Base-by-base conservation (phyloP, 768 basidiomycete species). In the Jaapia argillacea region DNA sequence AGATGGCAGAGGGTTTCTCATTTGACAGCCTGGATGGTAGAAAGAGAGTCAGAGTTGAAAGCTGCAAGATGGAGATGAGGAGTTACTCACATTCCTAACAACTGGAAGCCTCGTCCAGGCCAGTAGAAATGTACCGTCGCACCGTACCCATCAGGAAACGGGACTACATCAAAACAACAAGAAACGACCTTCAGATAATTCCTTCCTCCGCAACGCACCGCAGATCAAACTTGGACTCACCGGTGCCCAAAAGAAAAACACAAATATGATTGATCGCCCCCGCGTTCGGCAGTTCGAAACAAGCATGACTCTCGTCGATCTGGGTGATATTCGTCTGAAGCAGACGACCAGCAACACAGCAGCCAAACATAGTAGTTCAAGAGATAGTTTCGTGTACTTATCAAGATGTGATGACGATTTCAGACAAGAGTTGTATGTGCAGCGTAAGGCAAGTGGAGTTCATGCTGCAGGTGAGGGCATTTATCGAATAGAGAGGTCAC, bases 1-100 rank as follows among this genome's bases (percentile, higher is more conserved):
- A 90, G 54, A 91, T 87, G 1, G 87, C 85, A 7, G 86, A 88
- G 0, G 88, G 88, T 56, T 90, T 90, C 24, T 89, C 86, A 56
- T 90, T 90, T 12, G 87, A 87, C 21, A 93, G 70, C 79, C 88
- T 91, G 49, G 10, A 25, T 4, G 10, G 21, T 20, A 42, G n/a
- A n/a, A n/a, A n/a, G n/a, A n/a, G 24, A 6, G 39, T 31, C 21
- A 21, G 35, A 44, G 42, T 20, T 43, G 35, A 22, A 14, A 24
- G 20, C 16, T 13, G 42, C 7, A n/a, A 38, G 35, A 16, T 36
- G 27, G n/a, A 20, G 14, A 25, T 22, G 7, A n/a, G n/a, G n/a
- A n/a, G 33, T 5, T 14, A 64, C 85, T 54, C 51, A 86, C 89
- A 86, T 85, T 55, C 89, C 89, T 6, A 93, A 65, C 22, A 91